phyloP scores from a whole-genome alignment of 2,329 filamentous ascomycete species.

The Sphaerulina vaccinii region DNA sequence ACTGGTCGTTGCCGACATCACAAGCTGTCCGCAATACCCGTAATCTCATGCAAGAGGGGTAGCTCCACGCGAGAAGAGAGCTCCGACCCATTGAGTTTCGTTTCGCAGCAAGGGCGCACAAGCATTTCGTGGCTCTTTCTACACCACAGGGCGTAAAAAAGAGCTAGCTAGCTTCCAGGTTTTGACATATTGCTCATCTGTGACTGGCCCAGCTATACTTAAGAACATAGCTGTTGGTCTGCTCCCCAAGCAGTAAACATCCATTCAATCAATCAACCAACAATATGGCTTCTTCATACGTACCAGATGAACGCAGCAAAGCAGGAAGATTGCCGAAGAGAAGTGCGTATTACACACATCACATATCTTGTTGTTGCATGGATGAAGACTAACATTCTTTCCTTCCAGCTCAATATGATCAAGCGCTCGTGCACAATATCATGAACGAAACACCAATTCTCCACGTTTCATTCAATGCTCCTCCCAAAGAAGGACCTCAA shows the following conservation, averaged over 20 bases:
- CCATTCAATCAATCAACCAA: not conserved
- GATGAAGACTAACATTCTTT: not conserved
- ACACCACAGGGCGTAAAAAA: slow-evolving; percentile 6
- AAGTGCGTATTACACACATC: too few relatives aligned
- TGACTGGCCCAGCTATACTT: slow-evolving; percentile 13
- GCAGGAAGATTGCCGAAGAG: slow-evolving; percentile 31
- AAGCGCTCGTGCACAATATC: slow-evolving; percentile 70
- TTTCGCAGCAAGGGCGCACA: not conserved
- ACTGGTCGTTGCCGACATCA: too few relatives aligned
- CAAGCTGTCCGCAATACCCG: too few relatives aligned
- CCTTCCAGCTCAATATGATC: slow-evolving; percentile 64
- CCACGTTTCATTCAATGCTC: slow-evolving; percentile 73
- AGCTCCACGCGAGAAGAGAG: slow-evolving; percentile 9
- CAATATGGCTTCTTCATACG: slow-evolving; percentile 25
- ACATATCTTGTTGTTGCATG: too few relatives aligned
- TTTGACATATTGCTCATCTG: slow-evolving; percentile 12
- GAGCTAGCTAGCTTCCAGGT: too few relatives aligned
- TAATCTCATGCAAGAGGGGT: slow-evolving; percentile 2
- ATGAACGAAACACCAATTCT: slow-evolving; percentile 72
- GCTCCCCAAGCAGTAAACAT: too few relatives aligned
- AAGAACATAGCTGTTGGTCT: too few relatives aligned
- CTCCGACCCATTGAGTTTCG: slow-evolving; percentile 5
- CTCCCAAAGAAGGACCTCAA: slow-evolving; percentile 51
- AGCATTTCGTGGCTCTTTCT: not conserved
- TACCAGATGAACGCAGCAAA: slow-evolving; percentile 33